phyloP scores from a whole-genome alignment of 352 stramenopile genomes.

The Phytophthora sp. region DNA sequence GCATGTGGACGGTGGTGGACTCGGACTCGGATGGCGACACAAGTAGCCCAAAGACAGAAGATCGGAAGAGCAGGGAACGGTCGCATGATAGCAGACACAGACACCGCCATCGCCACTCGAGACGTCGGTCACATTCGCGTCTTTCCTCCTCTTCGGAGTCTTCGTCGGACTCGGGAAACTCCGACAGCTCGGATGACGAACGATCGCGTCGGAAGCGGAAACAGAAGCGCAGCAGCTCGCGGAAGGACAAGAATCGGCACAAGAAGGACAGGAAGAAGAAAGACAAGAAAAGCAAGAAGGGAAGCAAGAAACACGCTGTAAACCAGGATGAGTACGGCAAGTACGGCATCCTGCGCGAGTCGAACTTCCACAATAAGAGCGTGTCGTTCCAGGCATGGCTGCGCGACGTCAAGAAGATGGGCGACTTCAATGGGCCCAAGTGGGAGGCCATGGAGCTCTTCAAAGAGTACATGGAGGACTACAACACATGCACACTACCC shows the following conservation, averaged over 20 bases:
- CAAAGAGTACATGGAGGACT: constrained; percentile 96
- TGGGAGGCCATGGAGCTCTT: constrained; percentile 92
- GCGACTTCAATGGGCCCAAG: constrained; percentile 86
- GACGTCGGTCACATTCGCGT: constrained; percentile 37
- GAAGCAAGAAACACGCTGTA: constrained; percentile 56
- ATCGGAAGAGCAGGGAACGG: constrained; percentile 8
- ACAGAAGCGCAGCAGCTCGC: constrained; percentile 32
- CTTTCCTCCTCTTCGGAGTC: constrained; percentile 32
- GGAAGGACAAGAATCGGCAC: constrained; percentile 44
- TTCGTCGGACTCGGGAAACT: constrained; percentile 34
- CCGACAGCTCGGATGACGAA: constrained; percentile 48
- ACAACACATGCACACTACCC: constrained; percentile 97
- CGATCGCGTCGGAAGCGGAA: constrained; percentile 28
- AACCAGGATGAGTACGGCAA: constrained; percentile 95
- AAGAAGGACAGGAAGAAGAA: constrained; percentile 47
- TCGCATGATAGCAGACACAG: constrained; percentile 14
- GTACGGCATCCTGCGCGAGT: constrained; percentile 95
- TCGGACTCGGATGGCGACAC: constrained; percentile 40
- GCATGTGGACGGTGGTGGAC: constrained; percentile 56
- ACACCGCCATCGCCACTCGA: constrained; percentile 21
- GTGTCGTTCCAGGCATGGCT: constrained; percentile 96
- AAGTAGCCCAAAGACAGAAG: constrained; percentile 5
- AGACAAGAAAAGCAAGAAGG: constrained; percentile 32
- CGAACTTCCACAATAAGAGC: constrained; percentile 91
- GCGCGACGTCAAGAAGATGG: constrained; percentile 92